These are phyloP conservation scores for Ophiostoma quercus DNA, from an alignment of 2,329 filamentous ascomycete species.

Conservation along the genomic window DNA sequence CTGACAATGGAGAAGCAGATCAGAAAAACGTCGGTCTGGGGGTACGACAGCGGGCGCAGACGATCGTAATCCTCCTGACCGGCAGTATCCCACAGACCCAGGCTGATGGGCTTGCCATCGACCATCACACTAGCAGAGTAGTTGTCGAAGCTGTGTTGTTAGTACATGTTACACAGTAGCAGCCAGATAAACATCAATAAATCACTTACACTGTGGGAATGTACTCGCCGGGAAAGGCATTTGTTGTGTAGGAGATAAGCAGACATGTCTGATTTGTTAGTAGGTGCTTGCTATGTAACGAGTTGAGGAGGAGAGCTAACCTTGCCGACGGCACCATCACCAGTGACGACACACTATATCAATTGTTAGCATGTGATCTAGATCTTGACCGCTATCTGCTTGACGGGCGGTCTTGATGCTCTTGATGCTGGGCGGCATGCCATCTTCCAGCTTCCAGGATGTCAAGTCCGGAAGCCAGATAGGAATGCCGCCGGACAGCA, in stretches of 20 bases:
- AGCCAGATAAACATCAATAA: not conserved
- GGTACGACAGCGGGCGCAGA: conserved; percentile 90
- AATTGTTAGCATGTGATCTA: conserved; percentile 35
- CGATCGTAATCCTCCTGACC: conserved; percentile 98
- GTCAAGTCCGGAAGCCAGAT: not conserved
- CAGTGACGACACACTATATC: conserved; percentile 87
- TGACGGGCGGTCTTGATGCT: not conserved
- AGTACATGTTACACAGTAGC: too few species aligned
- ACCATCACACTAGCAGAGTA: conserved; percentile 99
- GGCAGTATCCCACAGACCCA: conserved; percentile 97
- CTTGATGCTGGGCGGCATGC: too few species aligned
- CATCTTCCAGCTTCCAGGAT: not conserved
- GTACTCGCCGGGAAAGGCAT: conserved; percentile 99
- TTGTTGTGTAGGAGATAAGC: conserved; percentile 98
- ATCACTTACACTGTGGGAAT: conserved; percentile 86
- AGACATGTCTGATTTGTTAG: conserved; percentile 72
- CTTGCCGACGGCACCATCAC: conserved; percentile 98
- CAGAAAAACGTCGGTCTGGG: conserved; percentile 95
- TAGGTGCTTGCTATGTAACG: not conserved
- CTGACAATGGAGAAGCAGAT: conserved; percentile 99
- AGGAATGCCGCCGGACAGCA: not conserved
- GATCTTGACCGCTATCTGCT: not conserved
- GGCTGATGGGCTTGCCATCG: conserved; percentile 92
- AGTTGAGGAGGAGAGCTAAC: conserved; percentile 42
- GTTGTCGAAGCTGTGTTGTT: conserved; percentile 75